Evolutionary conservation across 2,329 filamentous ascomycete species (phyloP).

Genomic region (Magnaporthiopsis incrustans): DNA sequence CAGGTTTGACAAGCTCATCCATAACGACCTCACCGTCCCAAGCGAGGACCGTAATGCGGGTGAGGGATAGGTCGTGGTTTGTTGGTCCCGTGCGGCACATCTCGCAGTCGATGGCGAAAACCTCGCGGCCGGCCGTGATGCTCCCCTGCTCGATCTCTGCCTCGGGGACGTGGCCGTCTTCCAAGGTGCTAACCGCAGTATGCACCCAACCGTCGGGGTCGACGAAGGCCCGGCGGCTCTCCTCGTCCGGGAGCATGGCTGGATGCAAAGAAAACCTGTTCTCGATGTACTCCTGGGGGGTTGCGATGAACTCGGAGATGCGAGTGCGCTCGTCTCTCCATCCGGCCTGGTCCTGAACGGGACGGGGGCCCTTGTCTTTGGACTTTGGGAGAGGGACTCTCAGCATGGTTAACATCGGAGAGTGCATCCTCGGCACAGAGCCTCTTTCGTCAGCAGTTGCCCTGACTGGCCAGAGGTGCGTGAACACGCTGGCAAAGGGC

Average conservation of each 20-base stretch:
- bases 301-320: conserved; percentile 72
- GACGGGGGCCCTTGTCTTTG: conserved; percentile 55
- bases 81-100: conserved; percentile 87
- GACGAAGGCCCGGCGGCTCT: conserved; percentile 43
- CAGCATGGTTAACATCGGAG: conserved; percentile 78
- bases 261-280: conserved; percentile 84
- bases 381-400: conserved; percentile 62
- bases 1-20: conserved; percentile 88
- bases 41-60: conserved; percentile 75
- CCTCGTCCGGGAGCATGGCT: conserved; percentile 54
- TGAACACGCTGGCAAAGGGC: conserved; percentile 74
- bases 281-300: conserved; percentile 65
- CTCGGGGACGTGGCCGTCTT: conserved; percentile 62
- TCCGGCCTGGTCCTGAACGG: conserved; percentile 52
- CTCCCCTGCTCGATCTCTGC: conserved; percentile 69
- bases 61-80: conserved; percentile 63
- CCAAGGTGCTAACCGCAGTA: conserved; percentile 57
- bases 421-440: conserved; percentile 68
- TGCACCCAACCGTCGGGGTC: conserved; percentile 74
- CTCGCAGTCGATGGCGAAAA: conserved; percentile 87
- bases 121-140: conserved; percentile 69
- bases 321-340: conserved; percentile 71
- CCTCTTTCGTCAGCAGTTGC: conserved; percentile 71
- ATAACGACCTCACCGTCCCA: conserved; percentile 80
- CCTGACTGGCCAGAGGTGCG: conserved; percentile 81